Evolutionary conservation across 2,329 filamentous ascomycete species (phyloP).

Genomic region (Aspergillus phoenicis): DNA sequence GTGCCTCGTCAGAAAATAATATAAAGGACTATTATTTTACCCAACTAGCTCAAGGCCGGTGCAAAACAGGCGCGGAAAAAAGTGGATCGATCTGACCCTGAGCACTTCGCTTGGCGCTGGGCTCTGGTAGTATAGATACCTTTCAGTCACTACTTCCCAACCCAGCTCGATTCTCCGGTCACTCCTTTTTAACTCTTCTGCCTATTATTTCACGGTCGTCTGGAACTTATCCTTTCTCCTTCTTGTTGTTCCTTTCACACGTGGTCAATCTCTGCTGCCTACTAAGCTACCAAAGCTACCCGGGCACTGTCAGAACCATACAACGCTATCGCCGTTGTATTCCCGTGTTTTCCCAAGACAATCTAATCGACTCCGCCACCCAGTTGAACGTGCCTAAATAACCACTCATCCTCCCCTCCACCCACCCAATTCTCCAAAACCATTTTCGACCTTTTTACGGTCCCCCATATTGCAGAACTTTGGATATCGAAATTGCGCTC

Average conservation of each 20-base stretch:
- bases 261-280: conserved; percentile 9
- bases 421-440: background rate
- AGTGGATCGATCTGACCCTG: conserved; percentile 32
- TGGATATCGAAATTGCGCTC: background rate
- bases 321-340: conserved; percentile 2
- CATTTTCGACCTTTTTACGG: background rate
- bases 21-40: conserved; percentile 14
- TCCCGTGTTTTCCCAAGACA: background rate
- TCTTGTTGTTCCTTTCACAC: background rate
- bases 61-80: conserved; percentile 17
- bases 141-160: conserved; percentile 12
- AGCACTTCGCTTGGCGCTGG: conserved; percentile 20
- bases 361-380: conserved; percentile 4
- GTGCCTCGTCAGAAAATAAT: conserved; percentile 3
- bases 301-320: background rate
- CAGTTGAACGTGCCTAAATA: conserved; percentile 2
- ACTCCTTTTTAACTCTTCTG: conserved; percentile 3
- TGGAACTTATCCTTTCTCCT: background rate
- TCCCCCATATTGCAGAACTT: background rate
- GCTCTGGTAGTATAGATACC: conserved; percentile 14
- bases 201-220: conserved; percentile 9
- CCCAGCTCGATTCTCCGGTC: conserved; percentile 14
- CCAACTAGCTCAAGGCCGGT: conserved; percentile 15
- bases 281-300: background rate
- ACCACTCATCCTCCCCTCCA: background rate